phyloP scores from a whole-genome alignment of 805 yeast species.

The Saturnispora mendoncae region DNA sequence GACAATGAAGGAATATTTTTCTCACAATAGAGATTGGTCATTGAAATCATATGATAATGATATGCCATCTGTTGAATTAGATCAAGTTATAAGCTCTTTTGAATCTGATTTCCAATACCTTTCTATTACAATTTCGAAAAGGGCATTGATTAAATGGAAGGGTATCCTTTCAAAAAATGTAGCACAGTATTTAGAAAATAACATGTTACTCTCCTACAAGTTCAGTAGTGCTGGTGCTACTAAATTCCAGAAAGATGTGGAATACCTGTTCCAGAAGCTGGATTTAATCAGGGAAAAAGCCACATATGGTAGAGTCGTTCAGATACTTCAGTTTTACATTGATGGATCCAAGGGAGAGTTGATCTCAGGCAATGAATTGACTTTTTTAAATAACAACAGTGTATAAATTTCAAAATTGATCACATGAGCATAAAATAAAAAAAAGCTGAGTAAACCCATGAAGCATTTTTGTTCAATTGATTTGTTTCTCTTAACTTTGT shows the following conservation, averaged over 20 bases:
- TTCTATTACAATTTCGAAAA: conserved; percentile 23
- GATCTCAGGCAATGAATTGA: not conserved
- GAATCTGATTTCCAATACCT: conserved; percentile 25
- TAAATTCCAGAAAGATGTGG: conserved; percentile 28
- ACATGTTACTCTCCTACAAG: conserved; percentile 30
- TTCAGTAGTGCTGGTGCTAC: conserved; percentile 30
- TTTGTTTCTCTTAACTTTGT: not conserved
- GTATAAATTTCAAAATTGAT: not conserved
- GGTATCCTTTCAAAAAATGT: conserved; percentile 23
- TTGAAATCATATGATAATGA: not conserved
- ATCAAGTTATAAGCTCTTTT: conserved; percentile 21
- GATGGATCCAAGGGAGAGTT: not conserved
- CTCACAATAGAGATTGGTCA: conserved; percentile 24
- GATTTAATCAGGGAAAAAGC: conserved; percentile 18
- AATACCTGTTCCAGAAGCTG: conserved; percentile 24
- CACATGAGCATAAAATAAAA: not conserved
- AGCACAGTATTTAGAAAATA: conserved; percentile 31
- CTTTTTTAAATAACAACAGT: not conserved
- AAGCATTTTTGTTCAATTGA: not conserved
- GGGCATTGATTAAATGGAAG: conserved; percentile 25
- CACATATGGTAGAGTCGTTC: conserved; percentile 17
- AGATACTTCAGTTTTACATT: conserved; percentile 1
- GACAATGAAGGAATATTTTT: conserved; percentile 31
- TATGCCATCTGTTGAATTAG: conserved; percentile 19
- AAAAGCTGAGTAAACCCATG: not conserved